Evolutionary conservation across 257 asterid genomes (phyloP).

Genomic region (Rubia yunnanensis): DNA sequence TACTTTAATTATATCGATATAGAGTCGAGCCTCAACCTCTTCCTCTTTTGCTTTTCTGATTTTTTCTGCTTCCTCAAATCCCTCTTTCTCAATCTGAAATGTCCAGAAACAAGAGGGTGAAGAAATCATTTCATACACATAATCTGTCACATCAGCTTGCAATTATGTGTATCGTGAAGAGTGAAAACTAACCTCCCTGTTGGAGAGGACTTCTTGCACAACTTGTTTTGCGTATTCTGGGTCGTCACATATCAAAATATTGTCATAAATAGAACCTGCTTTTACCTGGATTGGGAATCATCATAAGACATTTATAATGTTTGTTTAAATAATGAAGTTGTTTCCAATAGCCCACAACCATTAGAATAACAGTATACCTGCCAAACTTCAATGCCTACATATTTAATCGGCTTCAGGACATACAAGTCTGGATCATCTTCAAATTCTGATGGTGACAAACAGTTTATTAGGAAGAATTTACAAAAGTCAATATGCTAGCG

Average conservation of each 20-base stretch:
- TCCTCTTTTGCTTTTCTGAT: conserved; percentile 73
- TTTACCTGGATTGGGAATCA: conserved; percentile 47
- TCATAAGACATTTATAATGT: background rate
- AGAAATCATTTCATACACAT: background rate
- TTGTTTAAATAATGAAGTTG: background rate
- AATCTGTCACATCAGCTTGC: background rate
- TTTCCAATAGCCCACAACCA: background rate
- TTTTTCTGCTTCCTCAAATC: conserved; percentile 79
- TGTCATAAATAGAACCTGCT: conserved; percentile 78
- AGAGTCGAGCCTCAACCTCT: conserved; percentile 36
- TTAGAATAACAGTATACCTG: conserved; percentile 37
- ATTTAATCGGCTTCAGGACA: conserved; percentile 74
- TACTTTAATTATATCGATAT: background rate
- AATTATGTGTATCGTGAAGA: conserved; percentile 12
- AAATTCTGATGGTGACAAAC: conserved; percentile 37
- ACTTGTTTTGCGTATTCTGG: conserved; percentile 71
- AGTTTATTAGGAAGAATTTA: background rate
- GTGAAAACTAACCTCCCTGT: conserved; percentile 55
- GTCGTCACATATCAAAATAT: conserved; percentile 69
- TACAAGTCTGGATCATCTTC: conserved; percentile 90
- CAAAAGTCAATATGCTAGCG: background rate
- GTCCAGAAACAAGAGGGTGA: conserved; percentile 13
- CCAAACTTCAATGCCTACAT: conserved; percentile 88
- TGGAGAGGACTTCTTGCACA: conserved; percentile 61
- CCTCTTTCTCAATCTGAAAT: conserved; percentile 62